These are phyloP conservation scores for Luffa acutangula DNA, from an alignment of 306 rosid genomes.

Conservation along the genomic window DNA sequence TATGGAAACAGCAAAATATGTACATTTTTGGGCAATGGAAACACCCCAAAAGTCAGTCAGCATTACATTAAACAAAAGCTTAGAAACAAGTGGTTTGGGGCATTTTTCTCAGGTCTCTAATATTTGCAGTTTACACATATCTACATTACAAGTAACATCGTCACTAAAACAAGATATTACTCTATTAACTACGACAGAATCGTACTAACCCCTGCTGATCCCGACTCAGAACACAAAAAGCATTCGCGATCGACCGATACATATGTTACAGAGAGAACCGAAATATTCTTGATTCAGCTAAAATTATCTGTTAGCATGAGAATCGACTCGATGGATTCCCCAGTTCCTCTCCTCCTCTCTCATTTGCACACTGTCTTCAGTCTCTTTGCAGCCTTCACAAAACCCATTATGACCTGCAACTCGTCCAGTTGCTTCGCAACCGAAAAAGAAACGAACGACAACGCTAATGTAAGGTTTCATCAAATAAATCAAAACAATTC, in stretches of 20 bases:
- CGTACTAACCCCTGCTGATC: neutral
- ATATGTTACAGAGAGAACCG: slow-evolving; percentile 2
- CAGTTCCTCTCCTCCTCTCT: slow-evolving; percentile 12
- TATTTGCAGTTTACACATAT: slow-evolving; percentile 7
- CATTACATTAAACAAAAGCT: slow-evolving; percentile 4
- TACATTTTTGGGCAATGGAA: slow-evolving; percentile 1
- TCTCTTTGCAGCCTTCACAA: slow-evolving; percentile 89
- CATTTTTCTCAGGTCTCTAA: slow-evolving; percentile 2
- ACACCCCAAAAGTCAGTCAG: neutral
- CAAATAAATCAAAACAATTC: neutral
- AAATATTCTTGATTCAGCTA: neutral
- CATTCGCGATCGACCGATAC: neutral
- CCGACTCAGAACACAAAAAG: neutral
- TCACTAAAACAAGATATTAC: slow-evolving; percentile 13
- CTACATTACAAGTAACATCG: slow-evolving; percentile 9
- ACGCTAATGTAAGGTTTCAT: neutral
- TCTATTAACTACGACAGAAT: slow-evolving; percentile 1
- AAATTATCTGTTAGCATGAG: slow-evolving; percentile 9
- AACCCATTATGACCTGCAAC: slow-evolving; percentile 90
- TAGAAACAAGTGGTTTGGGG: neutral
- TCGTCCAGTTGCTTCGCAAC: slow-evolving; percentile 84
- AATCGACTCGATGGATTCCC: neutral
- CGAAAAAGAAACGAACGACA: neutral
- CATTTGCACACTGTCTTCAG: slow-evolving; percentile 85
- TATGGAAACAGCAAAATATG: neutral